Evolutionary conservation across 2,329 filamentous ascomycete genomes (phyloP).

Genomic region (Arthroderma sp.): DNA sequence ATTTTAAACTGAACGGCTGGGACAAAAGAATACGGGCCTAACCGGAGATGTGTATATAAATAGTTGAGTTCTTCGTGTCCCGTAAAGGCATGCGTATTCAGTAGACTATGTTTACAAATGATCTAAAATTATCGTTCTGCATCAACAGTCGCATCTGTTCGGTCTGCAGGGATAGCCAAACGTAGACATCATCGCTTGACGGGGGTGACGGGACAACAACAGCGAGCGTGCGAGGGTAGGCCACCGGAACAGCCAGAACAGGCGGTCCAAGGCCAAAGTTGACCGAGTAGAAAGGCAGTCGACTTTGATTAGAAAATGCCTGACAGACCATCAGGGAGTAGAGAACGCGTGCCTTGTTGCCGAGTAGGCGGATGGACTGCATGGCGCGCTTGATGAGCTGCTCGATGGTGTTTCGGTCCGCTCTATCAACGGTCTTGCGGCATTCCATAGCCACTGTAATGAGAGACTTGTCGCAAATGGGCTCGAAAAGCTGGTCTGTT

Average conservation of each 20-base stretch:
- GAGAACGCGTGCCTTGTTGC: conserved; percentile 1
- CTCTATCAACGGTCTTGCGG: not conserved
- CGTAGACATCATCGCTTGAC: not conserved
- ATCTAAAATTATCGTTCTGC: not conserved
- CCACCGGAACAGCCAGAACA: not conserved
- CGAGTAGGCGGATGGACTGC: not conserved
- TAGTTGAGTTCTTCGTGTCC: no score
- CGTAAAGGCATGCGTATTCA: no score
- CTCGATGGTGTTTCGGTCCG: conserved; percentile 1
- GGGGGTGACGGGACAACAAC: conserved; percentile 1
- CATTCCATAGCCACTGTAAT: not conserved
- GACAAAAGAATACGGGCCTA: no score
- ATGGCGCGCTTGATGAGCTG: not conserved
- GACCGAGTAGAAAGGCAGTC: conserved; percentile 2
- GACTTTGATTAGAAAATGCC: conserved; percentile 2
- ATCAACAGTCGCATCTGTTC: not conserved
- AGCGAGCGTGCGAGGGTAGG: not conserved
- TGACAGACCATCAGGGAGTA: conserved; percentile 5
- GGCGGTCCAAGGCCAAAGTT: conserved; percentile 2
- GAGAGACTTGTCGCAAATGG: not conserved
- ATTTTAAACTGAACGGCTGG: no score
- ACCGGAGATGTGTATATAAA: no score
- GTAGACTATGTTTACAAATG: not conserved
- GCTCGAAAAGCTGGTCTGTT: not conserved
- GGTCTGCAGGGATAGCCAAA: not conserved